phyloP scores from a whole-genome alignment of 2,329 filamentous ascomycete species.

The Talaromyces sp. region DNA sequence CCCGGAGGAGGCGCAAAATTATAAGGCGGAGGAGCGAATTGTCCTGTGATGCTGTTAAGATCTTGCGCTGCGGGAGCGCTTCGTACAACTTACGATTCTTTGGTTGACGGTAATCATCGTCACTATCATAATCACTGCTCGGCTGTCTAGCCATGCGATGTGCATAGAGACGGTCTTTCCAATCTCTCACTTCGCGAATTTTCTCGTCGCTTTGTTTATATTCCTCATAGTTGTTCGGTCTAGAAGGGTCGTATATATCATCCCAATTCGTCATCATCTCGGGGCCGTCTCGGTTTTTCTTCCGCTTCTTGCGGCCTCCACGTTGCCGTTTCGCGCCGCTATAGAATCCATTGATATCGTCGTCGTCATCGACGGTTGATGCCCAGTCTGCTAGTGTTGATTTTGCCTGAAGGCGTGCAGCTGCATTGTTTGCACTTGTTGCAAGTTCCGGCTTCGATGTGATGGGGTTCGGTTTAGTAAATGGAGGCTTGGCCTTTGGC shows the following conservation, averaged over 20 bases:
- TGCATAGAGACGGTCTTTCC: slow-evolving; percentile 76
- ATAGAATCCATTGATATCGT: slow-evolving; percentile 67
- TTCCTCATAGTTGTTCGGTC: slow-evolving; percentile 79
- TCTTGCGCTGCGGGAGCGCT: not conserved
- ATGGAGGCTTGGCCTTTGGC: slow-evolving; percentile 58
- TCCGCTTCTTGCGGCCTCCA: slow-evolving; percentile 72
- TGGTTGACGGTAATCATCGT: slow-evolving; percentile 42
- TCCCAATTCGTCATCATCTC: slow-evolving; percentile 70
- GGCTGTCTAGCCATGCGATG: slow-evolving; percentile 54
- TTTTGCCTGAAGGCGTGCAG: slow-evolving; percentile 51
- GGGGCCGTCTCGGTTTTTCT: slow-evolving; percentile 64
- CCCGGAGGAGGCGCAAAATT: slow-evolving; percentile 51
- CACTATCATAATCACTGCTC: slow-evolving; percentile 46
- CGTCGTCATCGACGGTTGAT: slow-evolving; percentile 75
- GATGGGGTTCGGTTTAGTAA: slow-evolving; percentile 45
- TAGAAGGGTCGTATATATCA: slow-evolving; percentile 79
- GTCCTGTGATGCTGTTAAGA: slow-evolving; percentile 26
- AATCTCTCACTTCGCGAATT: slow-evolving; percentile 72
- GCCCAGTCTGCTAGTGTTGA: slow-evolving; percentile 78
- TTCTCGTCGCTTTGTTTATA: slow-evolving; percentile 82
- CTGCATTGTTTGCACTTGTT: slow-evolving; percentile 21
- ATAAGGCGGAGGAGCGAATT: slow-evolving; percentile 47
- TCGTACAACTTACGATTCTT: slow-evolving; percentile 42
- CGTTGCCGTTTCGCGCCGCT: slow-evolving; percentile 64
- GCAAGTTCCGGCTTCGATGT: slow-evolving; percentile 23